These are phyloP conservation scores for Craterostigma plantagineum DNA, from an alignment of 257 asterid genomes.

Conservation along the genomic window DNA sequence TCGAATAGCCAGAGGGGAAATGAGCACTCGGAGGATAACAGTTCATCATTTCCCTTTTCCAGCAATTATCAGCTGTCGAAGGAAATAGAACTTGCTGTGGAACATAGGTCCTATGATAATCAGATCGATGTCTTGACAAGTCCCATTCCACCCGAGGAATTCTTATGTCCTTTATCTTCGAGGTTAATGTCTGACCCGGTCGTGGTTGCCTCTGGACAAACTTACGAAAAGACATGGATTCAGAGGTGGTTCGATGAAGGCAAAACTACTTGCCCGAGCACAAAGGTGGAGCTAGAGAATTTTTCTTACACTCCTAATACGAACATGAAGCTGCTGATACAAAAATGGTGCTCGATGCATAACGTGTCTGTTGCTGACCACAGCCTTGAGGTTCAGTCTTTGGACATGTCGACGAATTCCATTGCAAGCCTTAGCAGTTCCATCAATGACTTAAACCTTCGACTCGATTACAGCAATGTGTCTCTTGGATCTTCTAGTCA, in stretches of 20 bases:
- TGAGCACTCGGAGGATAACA: constrained; percentile 13
- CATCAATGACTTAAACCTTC: constrained; percentile 39
- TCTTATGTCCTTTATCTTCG: constrained; percentile 56
- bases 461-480: constrained; percentile 35
- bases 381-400: constrained; percentile 13
- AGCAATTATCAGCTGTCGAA: constrained; percentile 13
- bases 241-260: constrained; percentile 87
- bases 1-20: constrained; percentile 19
- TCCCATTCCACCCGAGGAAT: constrained; percentile 46
- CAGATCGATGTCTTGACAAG: constrained; percentile 16
- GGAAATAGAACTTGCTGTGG: constrained; percentile 23
- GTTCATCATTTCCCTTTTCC: constrained; percentile 12
- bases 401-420: constrained; percentile 45
- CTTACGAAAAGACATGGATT: constrained; percentile 73
- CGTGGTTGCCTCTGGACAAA: constrained; percentile 65
- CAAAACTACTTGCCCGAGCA: constrained; percentile 52
- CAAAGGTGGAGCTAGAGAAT: constrained; percentile 24
- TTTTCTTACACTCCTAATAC: constrained; percentile 42
- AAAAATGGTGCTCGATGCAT: constrained; percentile 37
- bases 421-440: constrained; percentile 59
- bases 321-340: constrained; percentile 38
- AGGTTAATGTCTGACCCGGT: constrained; percentile 84
- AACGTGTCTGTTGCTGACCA: constrained; percentile 33
- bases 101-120: constrained; percentile 17
- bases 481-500: constrained; percentile 35